phyloP scores from a whole-genome alignment of 305 asterid species.

The Solanum hybrid region DNA sequence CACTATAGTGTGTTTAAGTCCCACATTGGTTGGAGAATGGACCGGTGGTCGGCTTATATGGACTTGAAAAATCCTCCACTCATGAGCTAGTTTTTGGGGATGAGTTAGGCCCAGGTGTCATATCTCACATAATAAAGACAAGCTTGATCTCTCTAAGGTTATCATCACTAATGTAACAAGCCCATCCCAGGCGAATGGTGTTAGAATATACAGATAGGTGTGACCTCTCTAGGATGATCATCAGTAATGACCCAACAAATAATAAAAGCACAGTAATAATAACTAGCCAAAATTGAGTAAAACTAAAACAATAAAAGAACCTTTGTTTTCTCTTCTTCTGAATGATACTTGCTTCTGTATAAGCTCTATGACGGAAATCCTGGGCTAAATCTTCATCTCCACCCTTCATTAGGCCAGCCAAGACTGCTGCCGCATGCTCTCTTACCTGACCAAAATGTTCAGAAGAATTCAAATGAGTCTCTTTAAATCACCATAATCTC shows the following conservation, averaged over 20 bases:
- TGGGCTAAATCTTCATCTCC: constrained; percentile 66
- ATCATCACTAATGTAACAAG: background rate
- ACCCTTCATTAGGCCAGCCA: constrained; percentile 96
- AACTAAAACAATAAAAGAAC: constrained; percentile 27
- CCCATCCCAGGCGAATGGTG: background rate
- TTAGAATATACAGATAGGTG: background rate
- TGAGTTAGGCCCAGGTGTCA: background rate
- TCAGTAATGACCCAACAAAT: background rate
- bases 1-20: background rate
- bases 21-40: background rate
- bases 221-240: background rate
- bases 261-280: background rate
- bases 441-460: constrained; percentile 50
- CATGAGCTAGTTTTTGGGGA: background rate
- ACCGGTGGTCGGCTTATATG: background rate
- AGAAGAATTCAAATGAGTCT: background rate
- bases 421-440: constrained; percentile 99
- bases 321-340: constrained; percentile 66
- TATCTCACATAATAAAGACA: background rate
- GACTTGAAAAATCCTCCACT: background rate
- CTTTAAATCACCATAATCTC: background rate
- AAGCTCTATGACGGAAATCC: constrained; percentile 83
- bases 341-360: constrained; percentile 55
- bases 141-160: background rate
- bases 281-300: constrained; percentile 1